Evolutionary conservation across 2,329 filamentous ascomycete genomes (phyloP).

Genomic region (Colletotrichum trifolii): DNA sequence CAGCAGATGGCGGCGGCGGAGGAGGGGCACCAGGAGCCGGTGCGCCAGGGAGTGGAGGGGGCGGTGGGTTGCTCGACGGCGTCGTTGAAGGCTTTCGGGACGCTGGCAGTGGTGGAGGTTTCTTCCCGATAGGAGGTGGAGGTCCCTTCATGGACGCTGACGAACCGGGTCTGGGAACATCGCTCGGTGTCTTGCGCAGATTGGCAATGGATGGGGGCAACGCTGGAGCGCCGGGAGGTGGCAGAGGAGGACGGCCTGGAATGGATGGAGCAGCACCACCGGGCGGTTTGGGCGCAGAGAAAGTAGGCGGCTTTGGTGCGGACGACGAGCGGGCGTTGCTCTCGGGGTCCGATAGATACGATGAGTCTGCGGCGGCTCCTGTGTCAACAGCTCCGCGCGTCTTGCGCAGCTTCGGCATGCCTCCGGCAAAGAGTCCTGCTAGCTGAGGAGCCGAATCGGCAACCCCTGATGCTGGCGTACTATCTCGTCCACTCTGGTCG

Average conservation of each 20-base stretch:
- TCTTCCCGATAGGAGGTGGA: conserved; percentile 83
- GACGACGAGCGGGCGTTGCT: conserved; percentile 56
- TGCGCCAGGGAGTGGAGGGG: conserved; percentile 46
- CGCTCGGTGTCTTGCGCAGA: conserved; percentile 67
- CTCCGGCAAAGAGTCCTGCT: conserved; percentile 88
- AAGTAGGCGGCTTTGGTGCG: conserved; percentile 64
- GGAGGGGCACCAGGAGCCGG: conserved; percentile 44
- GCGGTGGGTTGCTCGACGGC: conserved; percentile 46
- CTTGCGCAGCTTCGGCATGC: conserved; percentile 95
- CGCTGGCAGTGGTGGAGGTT: conserved; percentile 72
- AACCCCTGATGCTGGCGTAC: conserved; percentile 48
- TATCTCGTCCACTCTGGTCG: conserved; percentile 69
- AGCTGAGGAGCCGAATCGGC: conserved; percentile 80
- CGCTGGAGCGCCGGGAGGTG: conserved; percentile 58
- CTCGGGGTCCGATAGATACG: conserved; percentile 87
- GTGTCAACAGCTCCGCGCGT: conserved; percentile 83
- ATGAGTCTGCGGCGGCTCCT: conserved; percentile 67
- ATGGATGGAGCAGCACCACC: conserved; percentile 67
- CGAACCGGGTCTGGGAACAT: conserved; percentile 67
- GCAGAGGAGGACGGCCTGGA: conserved; percentile 63
- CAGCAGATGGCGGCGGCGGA: conserved; percentile 46
- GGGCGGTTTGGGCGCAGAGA: conserved; percentile 69
- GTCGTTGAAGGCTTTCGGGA: conserved; percentile 66
- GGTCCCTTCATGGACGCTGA: conserved; percentile 74
- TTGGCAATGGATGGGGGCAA: conserved; percentile 67